phyloP scores from a whole-genome alignment of 306 rosid genomes.

The Malus sieversii region DNA sequence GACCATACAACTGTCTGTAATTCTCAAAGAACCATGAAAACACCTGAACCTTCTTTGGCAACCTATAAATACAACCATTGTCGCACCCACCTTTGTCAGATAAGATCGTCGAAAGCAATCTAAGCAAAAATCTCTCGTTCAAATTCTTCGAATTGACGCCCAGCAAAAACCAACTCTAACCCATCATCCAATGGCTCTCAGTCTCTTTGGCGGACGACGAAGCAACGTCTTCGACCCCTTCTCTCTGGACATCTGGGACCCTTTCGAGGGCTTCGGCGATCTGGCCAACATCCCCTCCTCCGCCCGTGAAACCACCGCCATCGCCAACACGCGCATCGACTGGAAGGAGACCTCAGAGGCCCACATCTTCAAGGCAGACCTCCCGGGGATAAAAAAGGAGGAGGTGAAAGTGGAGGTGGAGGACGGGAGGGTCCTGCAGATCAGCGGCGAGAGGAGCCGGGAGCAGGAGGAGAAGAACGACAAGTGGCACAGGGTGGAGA shows the following conservation, averaged over 20 bases:
- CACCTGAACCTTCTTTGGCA: conserved; percentile 2
- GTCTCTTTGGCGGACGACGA: conserved; percentile 16
- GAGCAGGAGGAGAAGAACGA: conserved; percentile 32
- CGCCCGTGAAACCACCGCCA: conserved; percentile 15
- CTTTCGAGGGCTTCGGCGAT: conserved; percentile 5
- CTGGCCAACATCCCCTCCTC: conserved; percentile 8
- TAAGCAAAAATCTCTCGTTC: background rate
- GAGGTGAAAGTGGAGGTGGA: conserved; percentile 30
- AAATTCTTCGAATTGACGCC: background rate
- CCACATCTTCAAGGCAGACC: conserved; percentile 29
- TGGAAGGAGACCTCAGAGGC: conserved; percentile 34
- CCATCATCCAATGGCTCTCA: conserved; percentile 13
- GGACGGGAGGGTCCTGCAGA: conserved; percentile 20
- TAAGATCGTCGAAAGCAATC: background rate
- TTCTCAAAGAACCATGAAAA: background rate
- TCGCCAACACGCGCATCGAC: conserved; percentile 24
- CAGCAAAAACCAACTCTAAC: background rate
- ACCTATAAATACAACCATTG: background rate
- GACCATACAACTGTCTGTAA: background rate
- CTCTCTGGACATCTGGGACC: conserved; percentile 23
- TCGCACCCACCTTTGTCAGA: background rate
- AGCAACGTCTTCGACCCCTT: conserved; percentile 28
- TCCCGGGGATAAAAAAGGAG: conserved; percentile 30
- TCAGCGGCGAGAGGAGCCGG: conserved; percentile 29
- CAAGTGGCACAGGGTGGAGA: conserved; percentile 32